Base-by-base conservation (phyloP, 805 yeast species). In the Cyberlindnera mississippiensis region DNA sequence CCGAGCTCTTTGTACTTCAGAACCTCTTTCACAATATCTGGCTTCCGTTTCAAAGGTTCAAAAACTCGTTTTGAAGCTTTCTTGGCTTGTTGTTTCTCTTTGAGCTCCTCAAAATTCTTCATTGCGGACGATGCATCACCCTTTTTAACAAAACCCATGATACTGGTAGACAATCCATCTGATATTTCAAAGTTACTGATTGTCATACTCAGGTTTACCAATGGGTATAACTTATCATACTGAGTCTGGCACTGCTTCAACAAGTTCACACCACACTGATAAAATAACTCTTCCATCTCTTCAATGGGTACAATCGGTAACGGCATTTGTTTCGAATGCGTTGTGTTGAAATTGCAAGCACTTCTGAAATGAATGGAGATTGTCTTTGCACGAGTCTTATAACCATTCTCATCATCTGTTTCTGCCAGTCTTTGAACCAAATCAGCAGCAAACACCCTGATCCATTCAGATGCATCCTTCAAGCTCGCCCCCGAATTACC, bases 391-490 rank as follows among this genome's bases (percentile, higher is more conserved):
- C 78, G 57, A 0, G 59, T 44, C 38, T 56, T 59, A 15, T 45
- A 40, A 16, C 53, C 55, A 40, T 59, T 59, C 45, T 71, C 70
- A 51, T 88, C 95, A 48, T 85, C 90, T 45, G 80, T 85, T 52
- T 91, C 98, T 22, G 73, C 67, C 5, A 90, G 60, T 41, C 99
- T 61, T 37, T 80, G 78, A 22, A 75, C 64, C 24, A 91, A 62
- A 53, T 91, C 99, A 0, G 89, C 90, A 2, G 85, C 73, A 65
- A 82, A 90, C 0, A 91, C 95, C 29, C 72, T 77, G 7, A 91
- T 64, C 99, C 99, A 91, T 30, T 55, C 54, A 13, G 48, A 39
- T 17, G 85, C 76, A 51, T 86, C 96, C 2, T 65, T 66, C 6
- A 71, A 47, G 2, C 70, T 68, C 3, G 61, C 62, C 3, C 90